Evolutionary conservation across 192 early-diverging fungal genomes (phyloP).

Genomic region (Coemansia sp.): DNA sequence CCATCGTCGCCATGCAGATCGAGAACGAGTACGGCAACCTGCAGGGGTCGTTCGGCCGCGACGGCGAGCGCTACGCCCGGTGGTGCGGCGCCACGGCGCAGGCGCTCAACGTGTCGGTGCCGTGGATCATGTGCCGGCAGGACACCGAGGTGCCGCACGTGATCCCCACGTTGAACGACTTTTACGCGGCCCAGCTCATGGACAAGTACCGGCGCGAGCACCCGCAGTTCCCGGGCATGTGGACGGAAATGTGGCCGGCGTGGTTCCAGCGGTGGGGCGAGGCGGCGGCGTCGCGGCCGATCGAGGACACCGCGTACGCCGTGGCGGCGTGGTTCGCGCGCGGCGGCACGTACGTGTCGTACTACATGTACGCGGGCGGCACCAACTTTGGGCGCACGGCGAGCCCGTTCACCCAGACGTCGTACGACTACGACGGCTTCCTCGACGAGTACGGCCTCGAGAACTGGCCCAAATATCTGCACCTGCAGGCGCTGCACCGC

Average conservation of each 20-base stretch:
- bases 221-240: slow-evolving; percentile 52
- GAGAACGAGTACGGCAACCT: slow-evolving; percentile 61
- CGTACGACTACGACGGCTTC: slow-evolving; percentile 50
- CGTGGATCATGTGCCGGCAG: slow-evolving; percentile 64
- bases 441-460: slow-evolving; percentile 50
- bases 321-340: slow-evolving; percentile 54
- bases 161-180: slow-evolving; percentile 53
- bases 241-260: slow-evolving; percentile 58
- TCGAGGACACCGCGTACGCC: slow-evolving; percentile 57
- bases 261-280: slow-evolving; percentile 60
- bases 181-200: slow-evolving; percentile 54
- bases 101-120: slow-evolving; percentile 43
- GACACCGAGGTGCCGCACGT: slow-evolving; percentile 25
- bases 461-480: slow-evolving; percentile 50
- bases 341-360: slow-evolving; percentile 56
- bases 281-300: slow-evolving; percentile 43
- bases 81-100: slow-evolving; percentile 42
- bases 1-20: slow-evolving; percentile 59
- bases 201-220: slow-evolving; percentile 16
- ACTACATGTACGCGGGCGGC: slow-evolving; percentile 67
- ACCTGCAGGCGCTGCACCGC: slow-evolving; percentile 30
- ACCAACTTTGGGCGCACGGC: slow-evolving; percentile 60
- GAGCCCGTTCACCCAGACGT: slow-evolving; percentile 38
- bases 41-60: slow-evolving; percentile 28
- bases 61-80: slow-evolving; percentile 29